These are phyloP conservation scores for Pilobolus umbonatus DNA, from an alignment of 192 early-diverging fungal genomes.

Conservation along the genomic window DNA sequence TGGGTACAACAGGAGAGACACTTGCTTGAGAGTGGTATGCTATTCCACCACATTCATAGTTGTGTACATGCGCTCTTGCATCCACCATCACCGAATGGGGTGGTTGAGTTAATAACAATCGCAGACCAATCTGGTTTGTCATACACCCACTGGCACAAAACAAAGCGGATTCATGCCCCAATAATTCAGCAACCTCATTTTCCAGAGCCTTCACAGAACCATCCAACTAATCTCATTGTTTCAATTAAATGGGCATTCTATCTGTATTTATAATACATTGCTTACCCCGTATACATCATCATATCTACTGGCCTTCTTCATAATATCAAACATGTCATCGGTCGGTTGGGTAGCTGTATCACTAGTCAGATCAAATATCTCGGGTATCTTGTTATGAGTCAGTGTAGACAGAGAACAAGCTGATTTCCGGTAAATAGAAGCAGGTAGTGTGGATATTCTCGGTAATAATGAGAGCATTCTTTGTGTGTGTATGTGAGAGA, in stretches of 20 bases:
- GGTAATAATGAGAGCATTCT: too few species aligned
- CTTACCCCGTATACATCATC: slow-evolving; percentile 56
- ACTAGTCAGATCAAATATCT: slow-evolving; percentile 44
- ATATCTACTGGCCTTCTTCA: slow-evolving; percentile 46
- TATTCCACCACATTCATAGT: slow-evolving; percentile 78
- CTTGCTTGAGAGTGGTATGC: slow-evolving; percentile 73
- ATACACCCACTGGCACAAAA: slow-evolving; percentile 82
- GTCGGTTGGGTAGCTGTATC: slow-evolving; percentile 56
- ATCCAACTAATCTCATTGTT: too few species aligned
- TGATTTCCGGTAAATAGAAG: too few species aligned
- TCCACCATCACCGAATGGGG: slow-evolving; percentile 80
- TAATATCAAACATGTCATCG: slow-evolving; percentile 58
- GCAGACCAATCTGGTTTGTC: slow-evolving; percentile 79
- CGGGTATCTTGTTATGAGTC: too few species aligned
- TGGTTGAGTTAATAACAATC: slow-evolving; percentile 65
- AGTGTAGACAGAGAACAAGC: too few species aligned
- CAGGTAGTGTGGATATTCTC: too few species aligned
- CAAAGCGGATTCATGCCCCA: slow-evolving; percentile 74
- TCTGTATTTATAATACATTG: too few species aligned
- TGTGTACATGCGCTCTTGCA: slow-evolving; percentile 69
- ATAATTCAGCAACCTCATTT: slow-evolving; percentile 57
- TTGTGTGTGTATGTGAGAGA: too few species aligned
- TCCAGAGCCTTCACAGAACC: slow-evolving; percentile 63
- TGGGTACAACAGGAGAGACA: slow-evolving; percentile 59
- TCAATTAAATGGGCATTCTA: too few species aligned